These are phyloP conservation scores for Sphaerulina musiva DNA, from an alignment of 2,329 filamentous ascomycete species.

Conservation along the genomic window DNA sequence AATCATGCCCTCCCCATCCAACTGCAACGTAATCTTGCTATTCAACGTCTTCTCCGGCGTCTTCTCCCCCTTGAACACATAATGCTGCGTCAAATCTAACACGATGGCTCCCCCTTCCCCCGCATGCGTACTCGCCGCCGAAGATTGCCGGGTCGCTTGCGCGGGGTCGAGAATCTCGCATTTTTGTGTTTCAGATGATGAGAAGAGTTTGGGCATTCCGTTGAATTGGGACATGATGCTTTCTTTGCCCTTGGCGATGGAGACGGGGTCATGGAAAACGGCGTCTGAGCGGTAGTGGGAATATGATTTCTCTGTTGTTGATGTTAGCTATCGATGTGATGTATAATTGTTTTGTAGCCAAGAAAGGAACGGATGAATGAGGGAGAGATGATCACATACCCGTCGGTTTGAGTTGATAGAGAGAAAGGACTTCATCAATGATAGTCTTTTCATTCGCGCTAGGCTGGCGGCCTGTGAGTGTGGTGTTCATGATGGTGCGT, in stretches of 20 bases:
- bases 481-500: neutral
- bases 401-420: conserved; percentile 23
- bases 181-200: conserved; percentile 20
- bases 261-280: conserved; percentile 28
- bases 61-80: conserved; percentile 28
- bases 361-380: too few relatives aligned
- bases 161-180: conserved; percentile 19
- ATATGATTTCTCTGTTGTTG: conserved; percentile 18
- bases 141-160: conserved; percentile 8
- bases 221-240: conserved; percentile 29
- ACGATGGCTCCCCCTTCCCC: conserved; percentile 16
- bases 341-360: too few relatives aligned
- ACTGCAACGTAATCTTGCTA: conserved; percentile 24
- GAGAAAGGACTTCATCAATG: conserved; percentile 25
- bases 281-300: conserved; percentile 24
- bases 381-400: neutral
- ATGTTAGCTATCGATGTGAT: too few relatives aligned
- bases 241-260: conserved; percentile 25
- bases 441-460: conserved; percentile 19
- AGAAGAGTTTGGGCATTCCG: conserved; percentile 29
- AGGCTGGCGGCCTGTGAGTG: conserved; percentile 14
- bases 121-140: conserved; percentile 9
- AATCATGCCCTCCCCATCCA: conserved; percentile 23
- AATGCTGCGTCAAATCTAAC: conserved; percentile 26
- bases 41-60: conserved; percentile 27